Evolutionary conservation across 2,329 filamentous ascomycete species (phyloP).

Genomic region (Aulographum hederae): DNA sequence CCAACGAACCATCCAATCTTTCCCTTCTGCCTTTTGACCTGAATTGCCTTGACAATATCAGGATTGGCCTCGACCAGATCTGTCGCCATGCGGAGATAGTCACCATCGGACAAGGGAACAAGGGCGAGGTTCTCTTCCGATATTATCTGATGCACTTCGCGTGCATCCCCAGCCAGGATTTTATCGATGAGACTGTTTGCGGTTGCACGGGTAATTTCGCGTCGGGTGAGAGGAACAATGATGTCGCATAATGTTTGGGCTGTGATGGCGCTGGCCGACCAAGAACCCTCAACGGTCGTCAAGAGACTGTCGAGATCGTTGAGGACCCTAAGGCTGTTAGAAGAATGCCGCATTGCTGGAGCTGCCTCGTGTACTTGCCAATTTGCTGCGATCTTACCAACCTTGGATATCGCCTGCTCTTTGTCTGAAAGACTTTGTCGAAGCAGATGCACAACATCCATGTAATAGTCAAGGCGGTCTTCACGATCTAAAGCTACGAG

Average conservation of each 20-base stretch:
- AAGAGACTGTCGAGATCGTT: slow-evolving; percentile 35
- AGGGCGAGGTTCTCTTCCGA: slow-evolving; percentile 37
- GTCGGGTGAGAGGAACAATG: slow-evolving; percentile 20
- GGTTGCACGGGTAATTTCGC: slow-evolving; percentile 32
- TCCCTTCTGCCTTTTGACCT: slow-evolving; percentile 39
- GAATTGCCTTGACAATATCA: slow-evolving; percentile 40
- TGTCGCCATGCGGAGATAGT: slow-evolving; percentile 37
- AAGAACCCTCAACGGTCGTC: too few relatives aligned
- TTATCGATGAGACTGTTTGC: slow-evolving; percentile 40
- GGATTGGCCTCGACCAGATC: slow-evolving; percentile 34
- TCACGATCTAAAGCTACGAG: slow-evolving; percentile 63
- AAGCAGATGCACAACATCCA: slow-evolving; percentile 39
- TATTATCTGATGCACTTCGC: slow-evolving; percentile 34
- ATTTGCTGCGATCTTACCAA: slow-evolving; percentile 35
- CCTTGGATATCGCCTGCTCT: slow-evolving; percentile 4
- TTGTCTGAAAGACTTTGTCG: slow-evolving; percentile 11
- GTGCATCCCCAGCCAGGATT: slow-evolving; percentile 33
- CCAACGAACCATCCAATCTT: slow-evolving; percentile 53
- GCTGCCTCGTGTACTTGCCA: slow-evolving; percentile 20
- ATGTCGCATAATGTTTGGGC: slow-evolving; percentile 23
- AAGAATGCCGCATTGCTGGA: background rate
- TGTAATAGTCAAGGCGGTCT: slow-evolving; percentile 65
- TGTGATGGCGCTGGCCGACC: slow-evolving; percentile 21
- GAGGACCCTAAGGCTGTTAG: slow-evolving; percentile 19
- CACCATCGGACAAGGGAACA: slow-evolving; percentile 32